Base-by-base conservation (phyloP, 176 grass and related monocot genomes). In the Phragmites australis region DNA sequence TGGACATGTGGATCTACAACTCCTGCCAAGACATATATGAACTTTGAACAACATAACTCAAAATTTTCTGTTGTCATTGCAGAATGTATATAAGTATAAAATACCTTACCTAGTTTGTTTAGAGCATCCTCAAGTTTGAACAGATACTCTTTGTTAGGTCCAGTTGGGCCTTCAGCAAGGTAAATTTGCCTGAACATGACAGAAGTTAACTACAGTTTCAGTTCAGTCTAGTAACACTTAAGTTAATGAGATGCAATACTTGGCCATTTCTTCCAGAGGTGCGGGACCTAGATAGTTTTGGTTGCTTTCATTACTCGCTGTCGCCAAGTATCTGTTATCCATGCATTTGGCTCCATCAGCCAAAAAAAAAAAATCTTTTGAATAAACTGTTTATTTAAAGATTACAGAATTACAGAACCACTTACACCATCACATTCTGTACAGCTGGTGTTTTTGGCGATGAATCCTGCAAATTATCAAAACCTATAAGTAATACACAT, bases 131-230 rank as follows among this genome's bases (percentile, higher is more conserved):
- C 90, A 2, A 98, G 88, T 62, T 87, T 91, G 90, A 94, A 94
- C 77, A 98, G 8, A 63, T 98, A 98, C 65, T 94, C 92, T 85
- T 59, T 94, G 49, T 98, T 98, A 57, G 92, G 96, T 93, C 96
- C 96, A 62, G 78, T 81, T 44, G 96, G 96, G 9, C 96, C 92
- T 74, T 89, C 60, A 37, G 96, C 96, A 5, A 84, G 74, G 55
- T 83, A 82, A 66, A 98, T 98, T 94, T 94, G 92, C 84, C 96
- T 98, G 68, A 48, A 80, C 17, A 85, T 68, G 2, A 26, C 43
- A 63, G 5, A 74, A 64, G 40, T 65, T 80, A 61, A 75, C 65
- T 47, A 40, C 46, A 68, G 32, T 59, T 69, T 27, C 27, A 89
- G 39, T 65, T 50, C 18, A 41, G 72, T 68, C 80, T 26, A 25